Evolutionary conservation across 2,329 filamentous ascomycete genomes (phyloP).

Genomic region (Trichoderma sp.): DNA sequence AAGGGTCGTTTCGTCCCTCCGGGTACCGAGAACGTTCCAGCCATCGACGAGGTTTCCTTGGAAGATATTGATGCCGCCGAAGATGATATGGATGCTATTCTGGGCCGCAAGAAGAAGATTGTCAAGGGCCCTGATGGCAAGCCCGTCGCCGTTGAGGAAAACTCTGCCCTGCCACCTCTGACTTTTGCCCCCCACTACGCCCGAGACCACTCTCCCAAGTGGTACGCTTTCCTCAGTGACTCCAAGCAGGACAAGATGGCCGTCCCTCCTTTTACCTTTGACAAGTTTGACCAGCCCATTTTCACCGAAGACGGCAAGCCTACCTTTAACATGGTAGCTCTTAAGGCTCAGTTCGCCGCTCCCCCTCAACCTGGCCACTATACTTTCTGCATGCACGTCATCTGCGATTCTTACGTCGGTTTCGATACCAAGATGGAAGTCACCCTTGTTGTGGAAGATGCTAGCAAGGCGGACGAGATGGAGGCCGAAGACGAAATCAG

Average conservation of each 20-base stretch:
- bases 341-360: slow-evolving; percentile 96
- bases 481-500: slow-evolving; percentile 92
- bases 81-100: slow-evolving; percentile 84
- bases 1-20: slow-evolving; percentile 94
- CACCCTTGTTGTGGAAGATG: slow-evolving; percentile 85
- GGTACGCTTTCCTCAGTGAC: slow-evolving; percentile 94
- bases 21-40: slow-evolving; percentile 74
- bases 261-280: slow-evolving; percentile 95
- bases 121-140: slow-evolving; percentile 65
- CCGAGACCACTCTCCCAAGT: slow-evolving; percentile 85
- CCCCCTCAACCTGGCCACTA: slow-evolving; percentile 91
- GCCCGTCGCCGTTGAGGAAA: slow-evolving; percentile 59
- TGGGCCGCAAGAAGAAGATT: slow-evolving; percentile 73
- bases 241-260: slow-evolving; percentile 94
- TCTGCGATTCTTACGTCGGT: slow-evolving; percentile 94
- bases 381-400: slow-evolving; percentile 89
- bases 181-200: slow-evolving; percentile 89
- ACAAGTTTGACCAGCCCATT: slow-evolving; percentile 86
- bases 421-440: slow-evolving; percentile 93
- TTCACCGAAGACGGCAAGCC: slow-evolving; percentile 80
- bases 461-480: slow-evolving; percentile 79
- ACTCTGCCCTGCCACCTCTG: slow-evolving; percentile 77
- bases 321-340: slow-evolving; percentile 91
- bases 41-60: slow-evolving; percentile 76
- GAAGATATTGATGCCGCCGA: slow-evolving; percentile 92